A percentile compares a stretch with the other conserved stretches of the same genome.
phyloP scores from a whole-genome alignment of 768 basidiomycete genomes.

The Cystobasidium ongulense region DNA sequence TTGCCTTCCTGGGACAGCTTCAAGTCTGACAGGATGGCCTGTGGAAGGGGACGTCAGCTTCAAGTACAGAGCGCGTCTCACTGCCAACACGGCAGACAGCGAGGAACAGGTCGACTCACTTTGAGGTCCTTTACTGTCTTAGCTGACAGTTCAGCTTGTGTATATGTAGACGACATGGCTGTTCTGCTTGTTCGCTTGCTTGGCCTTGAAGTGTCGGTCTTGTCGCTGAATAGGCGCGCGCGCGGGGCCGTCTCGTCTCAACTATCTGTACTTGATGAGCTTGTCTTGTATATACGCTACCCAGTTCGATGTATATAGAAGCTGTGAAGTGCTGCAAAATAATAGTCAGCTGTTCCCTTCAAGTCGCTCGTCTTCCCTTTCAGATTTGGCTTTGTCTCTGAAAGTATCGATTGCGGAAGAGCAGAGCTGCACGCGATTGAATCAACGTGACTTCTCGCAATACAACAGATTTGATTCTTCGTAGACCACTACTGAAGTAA shows the following conservation, averaged over 20 bases:
- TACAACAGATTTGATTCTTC: no score
- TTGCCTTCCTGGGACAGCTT: background rate
- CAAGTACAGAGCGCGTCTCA: background rate
- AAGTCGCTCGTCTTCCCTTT: background rate
- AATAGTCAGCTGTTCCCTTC: background rate
- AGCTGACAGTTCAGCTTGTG: slow-evolving; percentile 14
- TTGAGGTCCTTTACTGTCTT: slow-evolving; percentile 20
- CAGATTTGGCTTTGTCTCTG: background rate
- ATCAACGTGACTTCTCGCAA: no score
- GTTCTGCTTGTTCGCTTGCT: background rate
- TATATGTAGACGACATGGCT: background rate
- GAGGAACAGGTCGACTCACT: background rate
- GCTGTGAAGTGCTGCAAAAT: background rate
- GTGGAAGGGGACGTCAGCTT: background rate
- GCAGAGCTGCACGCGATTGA: background rate
- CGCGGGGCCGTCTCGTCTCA: no score
- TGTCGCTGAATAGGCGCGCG: no score
- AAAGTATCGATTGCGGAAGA: background rate
- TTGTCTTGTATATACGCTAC: no score
- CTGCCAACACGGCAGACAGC: background rate
- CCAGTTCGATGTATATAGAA: no score
- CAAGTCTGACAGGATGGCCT: slow-evolving; percentile 13
- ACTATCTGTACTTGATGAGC: no score
- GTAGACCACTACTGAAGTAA: no score
- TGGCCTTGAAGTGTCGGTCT: background rate